Evolutionary conservation across 208 protist genomes (phyloP), one percentile per base, ranked within the genome.

Genomic region (Polymyxa betae): DNA sequence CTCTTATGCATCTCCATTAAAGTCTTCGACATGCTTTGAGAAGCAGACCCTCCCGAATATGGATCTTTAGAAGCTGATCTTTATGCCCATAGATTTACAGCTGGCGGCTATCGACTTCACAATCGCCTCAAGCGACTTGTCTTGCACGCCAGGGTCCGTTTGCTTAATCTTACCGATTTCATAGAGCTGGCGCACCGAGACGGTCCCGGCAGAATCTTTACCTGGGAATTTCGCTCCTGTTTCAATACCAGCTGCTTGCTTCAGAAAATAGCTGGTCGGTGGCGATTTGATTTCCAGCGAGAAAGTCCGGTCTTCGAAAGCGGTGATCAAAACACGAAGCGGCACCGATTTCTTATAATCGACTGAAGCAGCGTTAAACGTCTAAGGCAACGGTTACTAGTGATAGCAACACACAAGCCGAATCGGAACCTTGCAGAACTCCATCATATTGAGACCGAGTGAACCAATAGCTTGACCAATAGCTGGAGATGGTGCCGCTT

Each of bases 401-500:
- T 45, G 5, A 40, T 5, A 43, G 72, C 5, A 45, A 45, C 5
- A 5, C 5, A 20, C 72, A 12, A 35, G 5, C 12, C n/a, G 16
- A 35, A 5, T 82, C 35, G 16, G 35, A n/a, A 46, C 41, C 66
- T 91, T 88, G 68, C 90, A 91, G 90, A 91, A 91, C 38, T 91
- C 43, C 68, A 90, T 90, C 20, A 91, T 91, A 52, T 91, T 91
- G 10, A 91, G 60, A 10, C 90, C 90, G n/a, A 91, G 90, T 16
- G 68, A 91, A 91, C 90, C 49, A 32, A 90, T 41, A 1, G 68
- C 90, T n/a, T 90, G 89, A 16, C 89, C 89, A 64, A 90, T 90
- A 16, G 54, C 68, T 64, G 89, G 89, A 35, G 89, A 90, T 32
- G 89, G 89, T 10, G 89, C 89, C 49, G 89, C 89, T 38, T 90